Base-by-base conservation (phyloP, 2,329 filamentous ascomycete species). In the Botrytis aclada region DNA sequence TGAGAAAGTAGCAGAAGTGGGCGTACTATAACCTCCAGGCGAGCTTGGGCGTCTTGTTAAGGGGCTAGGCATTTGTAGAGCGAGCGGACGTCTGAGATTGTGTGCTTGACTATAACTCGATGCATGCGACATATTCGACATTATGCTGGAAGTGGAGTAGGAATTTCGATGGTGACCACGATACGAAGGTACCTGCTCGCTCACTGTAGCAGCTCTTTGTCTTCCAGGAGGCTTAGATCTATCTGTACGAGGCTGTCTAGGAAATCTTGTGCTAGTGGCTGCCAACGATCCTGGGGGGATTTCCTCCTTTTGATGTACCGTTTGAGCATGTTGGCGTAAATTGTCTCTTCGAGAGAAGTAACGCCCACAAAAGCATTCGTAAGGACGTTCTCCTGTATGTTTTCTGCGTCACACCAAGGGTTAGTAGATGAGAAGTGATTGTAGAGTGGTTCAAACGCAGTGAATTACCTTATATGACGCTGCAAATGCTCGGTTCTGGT, bases 291-390 rank as follows among this genome's bases (percentile, higher is more conserved):
- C 94, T 58, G 91, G 90, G 5, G 96, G 96, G 47, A 99, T 99
- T 73, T 98, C 94, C 81, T 98, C 96, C 81, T 98, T 98, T 73
- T 97, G 93, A 81, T 99, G 96, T 1, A 99, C 96, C 0, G 96
- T 98, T 82, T 98, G 95, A 62, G 96, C 96, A 85, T 99, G 96
- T 81, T 99, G 96, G 74, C 96, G 90, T 69, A 99, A 85, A 80
- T 99, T 99, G 82, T 99, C 95, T 63, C 98, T 88, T 66, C 95
- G 89, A 16, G 96, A 98, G 81, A 99, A 99, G 72, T 94, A 89
- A 69, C 96, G 89, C 3, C 92, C 93, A 82, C 96, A 99, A 82
- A 98, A 96, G 78, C 96, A 99, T 82, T 97, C 93, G 79, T 98
- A 99, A 0, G 96, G 96, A 41, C 96, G 90, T 84, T 99, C 96